Conservation (phyloP, 179 eudicot species). For the Silene coronaria region DNA sequence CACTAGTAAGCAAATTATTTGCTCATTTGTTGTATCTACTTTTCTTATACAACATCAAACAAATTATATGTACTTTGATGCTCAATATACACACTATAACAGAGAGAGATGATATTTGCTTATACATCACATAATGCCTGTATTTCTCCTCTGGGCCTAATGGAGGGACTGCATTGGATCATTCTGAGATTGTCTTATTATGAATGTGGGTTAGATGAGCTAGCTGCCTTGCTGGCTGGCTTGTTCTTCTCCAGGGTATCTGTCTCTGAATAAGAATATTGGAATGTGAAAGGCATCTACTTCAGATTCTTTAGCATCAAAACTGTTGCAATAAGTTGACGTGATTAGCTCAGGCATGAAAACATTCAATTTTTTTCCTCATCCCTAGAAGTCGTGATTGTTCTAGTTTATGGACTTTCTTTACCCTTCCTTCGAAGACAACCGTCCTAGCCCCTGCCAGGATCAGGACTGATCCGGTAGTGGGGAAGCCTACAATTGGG, state of each 20-base stretch:
- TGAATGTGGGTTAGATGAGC: constrained; percentile 1
- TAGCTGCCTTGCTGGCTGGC: neutral
- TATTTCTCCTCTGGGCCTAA: too few relatives aligned
- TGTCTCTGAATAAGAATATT: neutral
- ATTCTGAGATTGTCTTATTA: neutral
- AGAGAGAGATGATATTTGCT: neutral
- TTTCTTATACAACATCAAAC: neutral
- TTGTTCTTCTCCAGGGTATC: neutral
- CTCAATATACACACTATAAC: neutral
- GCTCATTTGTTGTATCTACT: neutral
- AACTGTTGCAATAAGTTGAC: neutral
- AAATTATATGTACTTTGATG: neutral
- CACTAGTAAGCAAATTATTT: neutral
- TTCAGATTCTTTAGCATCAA: neutral
- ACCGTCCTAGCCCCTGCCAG: neutral
- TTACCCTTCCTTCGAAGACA: neutral
- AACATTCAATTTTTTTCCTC: neutral
- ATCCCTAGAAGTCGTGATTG: neutral
- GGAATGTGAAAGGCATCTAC: neutral
- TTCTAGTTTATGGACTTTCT: neutral
- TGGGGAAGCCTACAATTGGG: neutral
- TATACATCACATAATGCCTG: neutral
- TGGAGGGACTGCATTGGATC: neutral
- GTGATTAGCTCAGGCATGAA: neutral
- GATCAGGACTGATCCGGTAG: neutral